Evolutionary conservation across 108 stramenopile species (phyloP).

Genomic region (Nitzschia palea): DNA sequence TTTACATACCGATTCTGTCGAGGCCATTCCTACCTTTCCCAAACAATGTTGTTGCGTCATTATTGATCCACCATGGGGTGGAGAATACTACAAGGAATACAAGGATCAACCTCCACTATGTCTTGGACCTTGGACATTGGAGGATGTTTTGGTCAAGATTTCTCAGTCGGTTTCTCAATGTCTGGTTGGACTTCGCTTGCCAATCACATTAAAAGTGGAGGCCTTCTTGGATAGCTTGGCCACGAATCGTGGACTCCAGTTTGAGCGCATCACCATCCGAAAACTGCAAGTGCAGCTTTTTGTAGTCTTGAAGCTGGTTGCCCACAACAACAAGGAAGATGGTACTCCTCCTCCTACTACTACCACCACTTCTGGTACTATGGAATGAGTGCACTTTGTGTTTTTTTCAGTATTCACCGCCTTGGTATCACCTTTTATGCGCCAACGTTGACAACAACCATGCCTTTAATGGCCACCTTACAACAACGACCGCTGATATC

Average conservation of each 20-base stretch:
- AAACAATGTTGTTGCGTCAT: constrained; percentile 20
- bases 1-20: constrained; percentile 36
- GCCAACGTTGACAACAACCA: no score
- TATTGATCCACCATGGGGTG: constrained; percentile 59
- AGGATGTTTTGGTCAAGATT: constrained; percentile 34
- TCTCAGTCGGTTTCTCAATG: constrained; percentile 12
- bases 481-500: no score
- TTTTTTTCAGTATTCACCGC: no score
- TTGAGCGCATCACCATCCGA: constrained; percentile 22
- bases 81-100: constrained; percentile 41
- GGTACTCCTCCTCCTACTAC: no score
- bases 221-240: constrained; percentile 10
- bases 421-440: no score
- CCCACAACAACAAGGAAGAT: no score
- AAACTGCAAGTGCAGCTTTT: constrained; percentile 45
- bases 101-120: constrained; percentile 10
- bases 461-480: no score
- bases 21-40: constrained; percentile 25
- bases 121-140: constrained; percentile 34
- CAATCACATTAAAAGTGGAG: constrained; percentile 21
- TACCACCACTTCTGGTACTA: no score
- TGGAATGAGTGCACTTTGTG: no score
- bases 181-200: constrained; percentile 42
- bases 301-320: constrained; percentile 20
- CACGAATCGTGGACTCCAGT: background rate